These are phyloP conservation scores for Capillidium rhysosporum DNA, from an alignment of 371 early-diverging fungal genomes.

Conservation along the genomic window DNA sequence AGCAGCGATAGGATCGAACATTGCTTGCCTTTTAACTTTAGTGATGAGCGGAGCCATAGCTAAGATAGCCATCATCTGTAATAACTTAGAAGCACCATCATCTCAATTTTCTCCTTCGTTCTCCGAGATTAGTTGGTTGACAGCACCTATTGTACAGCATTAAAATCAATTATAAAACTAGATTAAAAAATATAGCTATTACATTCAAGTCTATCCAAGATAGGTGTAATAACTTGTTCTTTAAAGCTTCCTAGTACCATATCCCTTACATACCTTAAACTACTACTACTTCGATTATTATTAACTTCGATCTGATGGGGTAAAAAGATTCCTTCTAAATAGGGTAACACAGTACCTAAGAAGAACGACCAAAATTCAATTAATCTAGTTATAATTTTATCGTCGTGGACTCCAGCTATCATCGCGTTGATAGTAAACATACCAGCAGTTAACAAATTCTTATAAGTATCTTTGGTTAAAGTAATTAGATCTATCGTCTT, in stretches of 20 bases:
- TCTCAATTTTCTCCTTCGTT: conserved; percentile 41
- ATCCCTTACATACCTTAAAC: conserved; percentile 19
- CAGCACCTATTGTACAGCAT: conserved; percentile 20
- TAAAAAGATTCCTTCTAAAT: conserved; percentile 66
- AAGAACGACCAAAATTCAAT: conserved; percentile 73
- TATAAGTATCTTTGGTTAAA: conserved; percentile 27
- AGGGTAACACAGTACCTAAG: conserved; percentile 64
- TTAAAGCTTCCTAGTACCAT: conserved; percentile 47
- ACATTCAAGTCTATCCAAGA: conserved; percentile 47
- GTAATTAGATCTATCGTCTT: conserved; percentile 22
- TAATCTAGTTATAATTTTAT: conserved; percentile 41
- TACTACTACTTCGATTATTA: conserved; percentile 7
- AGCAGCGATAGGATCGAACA: too few relatives aligned
- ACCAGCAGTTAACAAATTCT: conserved; percentile 36
- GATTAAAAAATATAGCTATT: conserved; percentile 7
- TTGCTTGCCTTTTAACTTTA: too few relatives aligned
- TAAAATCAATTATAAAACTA: not conserved
- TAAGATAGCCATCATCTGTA: conserved; percentile 36
- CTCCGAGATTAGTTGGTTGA: conserved; percentile 41
- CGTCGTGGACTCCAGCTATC: conserved; percentile 46
- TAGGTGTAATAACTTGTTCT: conserved; percentile 43
- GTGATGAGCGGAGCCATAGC: not conserved
- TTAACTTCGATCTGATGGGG: conserved; percentile 38
- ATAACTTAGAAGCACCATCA: conserved; percentile 46
- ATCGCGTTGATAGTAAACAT: conserved; percentile 52